Conservation (phyloP, 202 grass and related monocot genomes). For the Zizania palustris region DNA sequence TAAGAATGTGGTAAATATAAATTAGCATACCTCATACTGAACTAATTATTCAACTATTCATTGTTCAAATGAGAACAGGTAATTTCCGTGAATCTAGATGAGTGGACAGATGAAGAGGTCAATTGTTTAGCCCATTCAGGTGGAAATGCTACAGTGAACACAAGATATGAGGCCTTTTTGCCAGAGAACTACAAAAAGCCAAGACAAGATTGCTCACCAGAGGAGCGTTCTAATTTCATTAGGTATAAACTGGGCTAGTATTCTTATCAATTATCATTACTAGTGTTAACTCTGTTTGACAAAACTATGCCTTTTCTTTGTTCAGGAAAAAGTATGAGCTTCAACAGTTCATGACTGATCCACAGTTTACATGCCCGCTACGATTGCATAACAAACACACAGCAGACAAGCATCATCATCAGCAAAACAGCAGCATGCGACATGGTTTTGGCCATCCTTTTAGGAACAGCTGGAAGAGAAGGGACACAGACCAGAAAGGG, state of each 20-base stretch:
- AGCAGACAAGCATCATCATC: constrained; percentile 66
- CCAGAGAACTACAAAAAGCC: constrained; percentile 71
- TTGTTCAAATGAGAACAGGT: constrained; percentile 46
- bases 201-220: constrained; percentile 65
- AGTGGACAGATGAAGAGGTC: constrained; percentile 93
- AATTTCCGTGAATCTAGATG: constrained; percentile 92
- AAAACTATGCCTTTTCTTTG: not conserved
- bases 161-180: constrained; percentile 81
- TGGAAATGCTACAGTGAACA: constrained; percentile 79
- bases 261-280: not conserved
- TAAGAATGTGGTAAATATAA: not conserved
- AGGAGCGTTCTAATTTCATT: constrained; percentile 82
- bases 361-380: constrained; percentile 57
- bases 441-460: constrained; percentile 67
- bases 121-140: constrained; percentile 66
- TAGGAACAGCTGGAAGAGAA: constrained; percentile 86
- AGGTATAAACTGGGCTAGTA: constrained; percentile 40
- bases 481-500: constrained; percentile 70
- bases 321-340: constrained; percentile 91
- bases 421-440: constrained; percentile 45
- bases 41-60: constrained; percentile 6
- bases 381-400: constrained; percentile 38
- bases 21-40: not conserved
- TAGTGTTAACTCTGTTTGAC: not conserved
- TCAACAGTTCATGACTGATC: constrained; percentile 69